Percentiles rank a stretch among this genome's conserved stretches.
These are phyloP conservation scores for Ocimum tenuiflorum DNA, from an alignment of 257 asterid species.

Conservation along the genomic window DNA sequence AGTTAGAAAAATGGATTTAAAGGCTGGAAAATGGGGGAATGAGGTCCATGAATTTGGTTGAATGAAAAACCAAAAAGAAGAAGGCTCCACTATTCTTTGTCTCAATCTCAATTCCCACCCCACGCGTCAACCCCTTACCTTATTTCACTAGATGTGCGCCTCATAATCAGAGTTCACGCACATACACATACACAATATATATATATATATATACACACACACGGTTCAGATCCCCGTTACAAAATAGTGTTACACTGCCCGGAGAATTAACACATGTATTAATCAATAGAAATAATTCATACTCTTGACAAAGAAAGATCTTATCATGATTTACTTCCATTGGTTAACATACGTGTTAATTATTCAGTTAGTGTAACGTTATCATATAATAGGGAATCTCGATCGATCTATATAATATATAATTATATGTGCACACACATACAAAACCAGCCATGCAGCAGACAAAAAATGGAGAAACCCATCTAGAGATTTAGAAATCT, in stretches of 20 bases:
- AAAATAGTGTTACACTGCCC: too few relatives aligned
- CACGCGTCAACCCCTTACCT: slow-evolving; percentile 11
- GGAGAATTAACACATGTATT: too few relatives aligned
- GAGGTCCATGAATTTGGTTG: slow-evolving; percentile 8
- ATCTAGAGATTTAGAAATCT: neutral
- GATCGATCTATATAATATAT: too few relatives aligned
- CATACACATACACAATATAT: neutral
- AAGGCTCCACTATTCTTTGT: slow-evolving; percentile 15
- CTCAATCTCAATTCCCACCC: neutral
- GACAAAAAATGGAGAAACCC: slow-evolving; percentile 3
- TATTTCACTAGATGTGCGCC: slow-evolving; percentile 13
- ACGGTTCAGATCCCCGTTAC: too few relatives aligned
- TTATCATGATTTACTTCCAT: too few relatives aligned
- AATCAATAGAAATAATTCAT: too few relatives aligned
- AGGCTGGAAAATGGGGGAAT: neutral
- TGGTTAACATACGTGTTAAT: too few relatives aligned
- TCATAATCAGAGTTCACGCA: slow-evolving; percentile 13
- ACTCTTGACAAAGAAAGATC: too few relatives aligned
- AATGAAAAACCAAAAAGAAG: neutral
- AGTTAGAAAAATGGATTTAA: neutral
- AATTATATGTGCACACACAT: neutral
- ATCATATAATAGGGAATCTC: too few relatives aligned
- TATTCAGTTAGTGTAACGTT: too few relatives aligned
- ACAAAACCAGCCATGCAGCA: slow-evolving; percentile 18
- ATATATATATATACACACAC: neutral